Evolutionary conservation across 1,139 yeast genomes (phyloP).

Genomic region (Yamadazyma aaseri): DNA sequence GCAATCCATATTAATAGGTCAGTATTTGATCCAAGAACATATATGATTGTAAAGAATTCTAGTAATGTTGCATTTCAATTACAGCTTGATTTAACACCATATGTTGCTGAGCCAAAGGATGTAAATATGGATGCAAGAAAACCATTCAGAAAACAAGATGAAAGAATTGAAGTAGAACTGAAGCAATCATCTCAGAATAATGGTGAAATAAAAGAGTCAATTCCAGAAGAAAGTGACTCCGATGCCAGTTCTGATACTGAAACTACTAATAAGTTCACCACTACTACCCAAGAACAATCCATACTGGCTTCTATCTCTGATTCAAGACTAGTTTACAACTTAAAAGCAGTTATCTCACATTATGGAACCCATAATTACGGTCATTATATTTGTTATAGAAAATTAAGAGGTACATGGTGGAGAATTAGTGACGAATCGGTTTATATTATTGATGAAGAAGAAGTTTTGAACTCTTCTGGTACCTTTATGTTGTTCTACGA

Average conservation of each 20-base stretch:
- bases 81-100: constrained; percentile 62
- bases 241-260: constrained; percentile 17
- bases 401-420: constrained; percentile 88
- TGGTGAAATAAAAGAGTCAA: neutral
- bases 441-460: constrained; percentile 72
- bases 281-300: constrained; percentile 13
- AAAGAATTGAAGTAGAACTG: constrained; percentile 8
- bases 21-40: constrained; percentile 85
- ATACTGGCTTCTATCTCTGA: constrained; percentile 10
- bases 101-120: constrained; percentile 67
- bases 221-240: constrained; percentile 8
- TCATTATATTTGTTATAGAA: constrained; percentile 86
- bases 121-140: constrained; percentile 78
- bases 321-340: constrained; percentile 54
- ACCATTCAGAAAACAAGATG: constrained; percentile 66
- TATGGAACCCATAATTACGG: constrained; percentile 96
- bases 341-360: constrained; percentile 85
- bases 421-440: constrained; percentile 89
- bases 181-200: neutral
- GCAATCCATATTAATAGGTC: constrained; percentile 88
- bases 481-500: constrained; percentile 93
- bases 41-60: constrained; percentile 77
- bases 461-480: constrained; percentile 79
- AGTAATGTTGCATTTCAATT: constrained; percentile 78
- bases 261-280: constrained; percentile 12